Percentiles rank a stretch among this genome's conserved stretches.
These are phyloP conservation scores for Phytopythium cucurbitacearum DNA, from an alignment of 352 stramenopile genomes.

Conservation along the genomic window DNA sequence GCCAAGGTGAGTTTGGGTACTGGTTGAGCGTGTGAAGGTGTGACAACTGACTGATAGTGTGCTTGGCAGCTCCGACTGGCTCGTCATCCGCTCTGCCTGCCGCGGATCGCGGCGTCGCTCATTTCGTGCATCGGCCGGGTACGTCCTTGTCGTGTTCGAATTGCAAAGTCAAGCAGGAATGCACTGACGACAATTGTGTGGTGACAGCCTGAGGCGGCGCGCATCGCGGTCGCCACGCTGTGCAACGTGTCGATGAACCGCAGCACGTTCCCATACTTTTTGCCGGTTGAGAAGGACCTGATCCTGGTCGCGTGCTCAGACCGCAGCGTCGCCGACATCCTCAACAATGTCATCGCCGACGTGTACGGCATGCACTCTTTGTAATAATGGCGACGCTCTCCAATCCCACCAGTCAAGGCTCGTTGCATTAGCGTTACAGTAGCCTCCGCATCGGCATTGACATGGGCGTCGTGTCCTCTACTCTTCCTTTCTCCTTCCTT, in stretches of 20 bases:
- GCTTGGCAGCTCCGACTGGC: conserved; percentile 48
- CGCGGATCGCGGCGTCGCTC: conserved; percentile 41
- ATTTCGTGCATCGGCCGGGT: conserved; percentile 72
- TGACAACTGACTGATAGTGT: background rate
- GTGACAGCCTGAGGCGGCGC: conserved; percentile 59
- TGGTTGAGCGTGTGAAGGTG: background rate
- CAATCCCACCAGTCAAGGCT: too few relatives aligned
- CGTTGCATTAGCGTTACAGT: too few relatives aligned
- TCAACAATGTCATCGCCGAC: conserved; percentile 77
- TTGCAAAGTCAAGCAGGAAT: background rate
- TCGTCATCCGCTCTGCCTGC: conserved; percentile 60
- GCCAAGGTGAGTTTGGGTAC: conserved; percentile 29
- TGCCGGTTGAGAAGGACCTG: conserved; percentile 76
- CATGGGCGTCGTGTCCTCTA: conserved; percentile 1
- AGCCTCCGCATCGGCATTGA: background rate
- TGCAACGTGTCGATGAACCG: conserved; percentile 79
- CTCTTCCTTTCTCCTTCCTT: conserved; percentile 3
- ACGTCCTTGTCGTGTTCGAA: conserved; percentile 11
- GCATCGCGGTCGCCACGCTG: conserved; percentile 64
- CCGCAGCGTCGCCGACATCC: conserved; percentile 69
- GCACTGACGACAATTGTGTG: background rate
- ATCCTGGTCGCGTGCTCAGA: conserved; percentile 71
- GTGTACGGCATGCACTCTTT: conserved; percentile 84
- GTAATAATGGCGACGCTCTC: conserved; percentile 11
- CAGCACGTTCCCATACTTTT: conserved; percentile 68